A percentile compares a stretch with the other conserved stretches of the same genome.
Evolutionary conservation across 2,329 filamentous ascomycete genomes (phyloP).

Genomic region (Paecilomyces sp.): DNA sequence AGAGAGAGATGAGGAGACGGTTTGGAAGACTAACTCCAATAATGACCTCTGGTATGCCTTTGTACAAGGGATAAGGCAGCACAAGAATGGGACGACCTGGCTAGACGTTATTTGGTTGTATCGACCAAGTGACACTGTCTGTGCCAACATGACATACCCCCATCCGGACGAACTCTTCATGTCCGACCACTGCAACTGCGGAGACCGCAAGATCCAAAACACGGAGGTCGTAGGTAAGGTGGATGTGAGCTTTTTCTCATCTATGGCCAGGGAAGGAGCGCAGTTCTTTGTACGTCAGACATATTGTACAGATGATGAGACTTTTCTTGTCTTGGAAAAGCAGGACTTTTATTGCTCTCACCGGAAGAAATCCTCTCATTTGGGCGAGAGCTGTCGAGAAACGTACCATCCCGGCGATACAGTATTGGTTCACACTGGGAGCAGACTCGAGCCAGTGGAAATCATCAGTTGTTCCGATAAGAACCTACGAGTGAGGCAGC

Average conservation of each 20-base stretch:
- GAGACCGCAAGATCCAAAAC: conserved; percentile 43
- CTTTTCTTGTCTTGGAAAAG: conserved; percentile 54
- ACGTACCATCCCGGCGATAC: conserved; percentile 51
- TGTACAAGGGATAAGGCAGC: conserved; percentile 50
- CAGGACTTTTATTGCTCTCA: conserved; percentile 51
- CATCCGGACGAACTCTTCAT: conserved; percentile 68
- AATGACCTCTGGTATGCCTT: conserved; percentile 62
- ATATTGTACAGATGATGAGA: conserved; percentile 53
- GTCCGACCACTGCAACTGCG: conserved; percentile 68
- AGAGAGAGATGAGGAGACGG: conserved; percentile 39
- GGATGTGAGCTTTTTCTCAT: conserved; percentile 51
- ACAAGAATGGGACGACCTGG: conserved; percentile 26
- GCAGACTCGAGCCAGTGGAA: conserved; percentile 54
- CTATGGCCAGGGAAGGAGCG: conserved; percentile 32
- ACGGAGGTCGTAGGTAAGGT: conserved; percentile 53
- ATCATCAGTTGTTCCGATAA: conserved; percentile 36
- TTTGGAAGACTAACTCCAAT: conserved; percentile 49
- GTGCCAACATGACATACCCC: conserved; percentile 60
- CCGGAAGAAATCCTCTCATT: conserved; percentile 6
- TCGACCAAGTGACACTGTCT: conserved; percentile 61
- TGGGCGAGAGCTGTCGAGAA: neutral
- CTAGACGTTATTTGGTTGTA: conserved; percentile 72
- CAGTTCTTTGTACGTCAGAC: conserved; percentile 66
- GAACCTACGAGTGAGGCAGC: conserved; percentile 42
- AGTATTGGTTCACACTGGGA: conserved; percentile 41